Conservation (phyloP, 331 rosid genomes). For the Saraca asoca region DNA sequence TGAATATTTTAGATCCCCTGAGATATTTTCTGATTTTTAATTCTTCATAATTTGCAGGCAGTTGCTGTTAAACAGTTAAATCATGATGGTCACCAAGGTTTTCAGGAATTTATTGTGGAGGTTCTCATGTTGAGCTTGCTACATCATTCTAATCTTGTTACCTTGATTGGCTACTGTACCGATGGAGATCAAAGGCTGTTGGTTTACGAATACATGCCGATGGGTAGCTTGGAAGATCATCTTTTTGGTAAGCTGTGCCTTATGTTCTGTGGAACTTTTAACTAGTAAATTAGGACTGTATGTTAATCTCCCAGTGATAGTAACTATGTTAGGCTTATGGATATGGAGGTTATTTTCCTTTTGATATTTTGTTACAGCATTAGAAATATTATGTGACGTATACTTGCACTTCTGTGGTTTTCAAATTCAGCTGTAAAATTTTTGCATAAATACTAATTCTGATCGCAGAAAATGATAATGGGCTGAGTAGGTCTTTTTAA, state of each 20-base stretch:
- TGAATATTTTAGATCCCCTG: background rate
- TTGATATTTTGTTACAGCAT: background rate
- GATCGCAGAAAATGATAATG: background rate
- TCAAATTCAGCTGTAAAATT: background rate
- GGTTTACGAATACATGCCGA: constrained; percentile 82
- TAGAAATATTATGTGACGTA: background rate
- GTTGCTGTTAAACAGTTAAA: constrained; percentile 85
- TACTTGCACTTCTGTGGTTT: background rate
- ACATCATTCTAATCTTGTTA: constrained; percentile 85
- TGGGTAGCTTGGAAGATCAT: constrained; percentile 84
- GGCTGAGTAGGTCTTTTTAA: background rate
- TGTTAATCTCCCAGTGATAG: background rate
- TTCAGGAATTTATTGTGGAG: constrained; percentile 87
- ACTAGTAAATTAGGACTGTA: background rate
- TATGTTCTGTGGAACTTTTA: background rate
- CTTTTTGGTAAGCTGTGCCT: constrained; percentile 59
- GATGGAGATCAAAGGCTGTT: constrained; percentile 92
- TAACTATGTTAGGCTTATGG: background rate
- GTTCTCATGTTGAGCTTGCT: constrained; percentile 91
- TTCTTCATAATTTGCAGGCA: constrained; percentile 48
- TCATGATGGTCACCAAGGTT: constrained; percentile 84
- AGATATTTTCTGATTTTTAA: background rate
- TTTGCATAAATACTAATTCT: constrained; percentile 3
- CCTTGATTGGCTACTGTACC: constrained; percentile 87
- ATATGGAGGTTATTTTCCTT: background rate